Conservation (phyloP, 441 rosid genomes). For the Melastoma candidum region DNA sequence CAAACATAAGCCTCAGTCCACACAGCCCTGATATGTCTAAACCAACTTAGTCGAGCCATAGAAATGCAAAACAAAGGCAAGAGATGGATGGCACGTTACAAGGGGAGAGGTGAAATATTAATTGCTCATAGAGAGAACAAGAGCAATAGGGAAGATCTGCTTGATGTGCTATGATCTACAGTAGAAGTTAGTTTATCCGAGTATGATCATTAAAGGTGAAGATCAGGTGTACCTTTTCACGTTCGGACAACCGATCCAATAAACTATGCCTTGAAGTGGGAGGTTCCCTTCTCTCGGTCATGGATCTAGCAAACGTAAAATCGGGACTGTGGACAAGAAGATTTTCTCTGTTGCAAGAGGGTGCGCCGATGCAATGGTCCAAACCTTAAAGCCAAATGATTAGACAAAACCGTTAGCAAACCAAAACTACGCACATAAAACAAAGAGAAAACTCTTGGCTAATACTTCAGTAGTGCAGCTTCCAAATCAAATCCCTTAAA, state of each 20-base stretch:
- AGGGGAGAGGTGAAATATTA: too few relatives aligned
- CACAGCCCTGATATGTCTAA: too few relatives aligned
- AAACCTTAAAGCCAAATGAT: slow-evolving; percentile 42
- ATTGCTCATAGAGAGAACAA: too few relatives aligned
- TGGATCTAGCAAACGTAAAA: slow-evolving; percentile 45
- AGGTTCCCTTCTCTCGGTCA: slow-evolving; percentile 50
- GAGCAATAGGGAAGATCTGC: neutral
- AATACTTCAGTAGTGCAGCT: neutral
- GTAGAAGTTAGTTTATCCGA: neutral
- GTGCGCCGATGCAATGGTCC: slow-evolving; percentile 55
- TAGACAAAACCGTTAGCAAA: slow-evolving; percentile 19
- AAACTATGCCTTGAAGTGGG: slow-evolving; percentile 33
- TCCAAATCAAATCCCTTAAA: too few relatives aligned
- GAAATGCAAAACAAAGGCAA: too few relatives aligned
- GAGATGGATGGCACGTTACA: too few relatives aligned
- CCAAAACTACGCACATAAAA: slow-evolving; percentile 6
- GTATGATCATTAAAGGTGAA: neutral
- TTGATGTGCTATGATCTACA: neutral
- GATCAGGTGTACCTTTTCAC: slow-evolving; percentile 51
- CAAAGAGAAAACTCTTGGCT: neutral
- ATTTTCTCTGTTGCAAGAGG: slow-evolving; percentile 26
- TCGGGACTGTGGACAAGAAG: slow-evolving; percentile 33
- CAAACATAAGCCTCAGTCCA: too few relatives aligned
- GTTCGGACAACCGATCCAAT: slow-evolving; percentile 68
- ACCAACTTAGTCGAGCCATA: too few relatives aligned